Percentiles rank a stretch among this genome's conserved stretches.
These are phyloP conservation scores for Vickermania ingenoplastis DNA, from an alignment of 208 protist genomes.

Conservation along the genomic window DNA sequence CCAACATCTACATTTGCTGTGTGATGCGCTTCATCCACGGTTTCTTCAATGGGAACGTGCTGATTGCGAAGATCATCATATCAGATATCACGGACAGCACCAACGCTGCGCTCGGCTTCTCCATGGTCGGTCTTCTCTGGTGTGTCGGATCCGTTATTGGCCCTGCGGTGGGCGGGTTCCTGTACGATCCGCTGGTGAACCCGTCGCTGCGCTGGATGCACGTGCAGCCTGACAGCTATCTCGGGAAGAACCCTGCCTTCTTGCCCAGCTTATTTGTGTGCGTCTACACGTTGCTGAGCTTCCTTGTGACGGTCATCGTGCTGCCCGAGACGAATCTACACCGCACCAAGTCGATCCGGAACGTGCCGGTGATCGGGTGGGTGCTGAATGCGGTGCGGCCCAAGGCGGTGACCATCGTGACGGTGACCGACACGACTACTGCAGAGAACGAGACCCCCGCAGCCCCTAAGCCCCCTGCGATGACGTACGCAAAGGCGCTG, in stretches of 20 bases:
- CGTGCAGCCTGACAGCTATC: constrained; percentile 24
- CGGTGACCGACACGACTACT: not conserved
- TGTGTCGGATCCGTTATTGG: constrained; percentile 50
- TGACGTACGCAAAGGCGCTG: constrained; percentile 1
- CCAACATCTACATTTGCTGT: constrained; percentile 28
- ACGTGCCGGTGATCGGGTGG: not conserved
- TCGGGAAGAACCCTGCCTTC: constrained; percentile 33
- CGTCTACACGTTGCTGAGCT: constrained; percentile 26
- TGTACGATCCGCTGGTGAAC: constrained; percentile 49
- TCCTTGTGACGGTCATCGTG: constrained; percentile 22
- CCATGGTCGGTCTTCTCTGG: constrained; percentile 91
- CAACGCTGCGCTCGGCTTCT: constrained; percentile 84
- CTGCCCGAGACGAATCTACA: constrained; percentile 33
- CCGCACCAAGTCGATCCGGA: not conserved
- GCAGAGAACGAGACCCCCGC: no score
- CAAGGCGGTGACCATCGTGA: not conserved
- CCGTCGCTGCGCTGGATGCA: constrained; percentile 17
- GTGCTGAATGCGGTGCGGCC: not conserved
- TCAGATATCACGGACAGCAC: constrained; percentile 66
- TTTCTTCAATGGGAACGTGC: constrained; percentile 52
- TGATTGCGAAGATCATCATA: constrained; percentile 62
- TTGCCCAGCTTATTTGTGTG: constrained; percentile 32
- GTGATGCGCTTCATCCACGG: constrained; percentile 57
- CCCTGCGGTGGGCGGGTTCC: constrained; percentile 47
- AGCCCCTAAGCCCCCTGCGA: not conserved